Evolutionary conservation across 176 grass and related monocot genomes (phyloP), one percentile per base, ranked within the genome.

Genomic region (Triticum dicoccoides): DNA sequence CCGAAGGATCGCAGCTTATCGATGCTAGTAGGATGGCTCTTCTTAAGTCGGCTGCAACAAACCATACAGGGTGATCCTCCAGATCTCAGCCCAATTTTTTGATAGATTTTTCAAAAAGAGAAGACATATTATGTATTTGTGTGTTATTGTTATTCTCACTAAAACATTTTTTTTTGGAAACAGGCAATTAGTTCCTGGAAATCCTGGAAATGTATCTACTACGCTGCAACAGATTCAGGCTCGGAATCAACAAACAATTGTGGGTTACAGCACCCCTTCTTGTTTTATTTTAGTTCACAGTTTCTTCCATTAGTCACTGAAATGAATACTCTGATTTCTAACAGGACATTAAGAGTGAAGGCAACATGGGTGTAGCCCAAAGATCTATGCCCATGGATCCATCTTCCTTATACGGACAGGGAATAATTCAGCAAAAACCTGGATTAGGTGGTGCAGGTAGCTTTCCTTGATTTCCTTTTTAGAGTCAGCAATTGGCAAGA

Each of bases 201-300:
- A 85, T 86, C 88, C 90, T 52, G 91, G 91, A 72, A 96, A 84
- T 92, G 91, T 98, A 51, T 96, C 96, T 77, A 92, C 91, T 77
- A 98, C 96, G 4, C 82, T 98, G 51, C 96, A 98, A 79, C 96
- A 98, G 91, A 93, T 98, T 10, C 96, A 98, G 85, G 91, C 92
- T 56, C 89, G 88, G 76, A 98, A 94, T 84, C 96, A 96, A 64
- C 96, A 98, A 85, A 85, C 83, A 44, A 82, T 89, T 81, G 96
- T 98, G 85, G 54, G 39, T 97, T 87, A 65, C 82, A 65, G 52
- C 72, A 34, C 59, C 83, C 65, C 33, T 62, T 52, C 38, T 62
- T 7, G 15, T 81, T 74, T 89, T 23, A 68, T 24, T 85, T 85
- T 15, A 54, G 32, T 83, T 78, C 13, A 61, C 56, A 61, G 27